Evolutionary conservation across 495 filamentous ascomycete genomes (phyloP), one percentile per base, ranked within the genome.

Genomic region (Penicillium taxi): DNA sequence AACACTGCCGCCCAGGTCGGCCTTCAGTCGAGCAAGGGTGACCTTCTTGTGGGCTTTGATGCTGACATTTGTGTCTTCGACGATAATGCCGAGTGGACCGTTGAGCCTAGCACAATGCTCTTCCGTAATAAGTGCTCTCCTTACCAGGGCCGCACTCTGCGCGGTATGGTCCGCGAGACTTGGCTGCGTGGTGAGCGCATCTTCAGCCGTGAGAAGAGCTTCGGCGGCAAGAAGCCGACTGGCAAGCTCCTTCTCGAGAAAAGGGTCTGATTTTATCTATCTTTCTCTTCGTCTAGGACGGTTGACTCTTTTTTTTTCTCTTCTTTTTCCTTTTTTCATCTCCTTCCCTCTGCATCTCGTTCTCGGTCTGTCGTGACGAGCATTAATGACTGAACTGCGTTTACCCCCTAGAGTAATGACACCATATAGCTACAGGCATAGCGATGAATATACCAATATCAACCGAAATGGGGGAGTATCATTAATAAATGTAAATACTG

Each of bases 71-170:
- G 81, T 41, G 81, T 96, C 15, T 98, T 98, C 63, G 91, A 96
- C 50, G 84, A 89, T 31, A 66, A 76, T 29, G 81, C 77, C 19
- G 73, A 73, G 48, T 98, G 88, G 73, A 73, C 77, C 25, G 76
- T 95, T 37, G 67, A 71, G 50, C 56, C 57, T 9, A 66, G 60
- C 50, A 67, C 67, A 20, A 94, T 98, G 90, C 73, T 91, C 26
- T 98, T 94, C 74, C 77, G 88, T 48, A 96, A 98, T 58, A 93
- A 94, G 59, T 85, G 86, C 66, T 85, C 78, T 16, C 91, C 91
- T 2, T 98, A 95, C 67, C 84, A 96, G 61, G 86, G 87, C 16
- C 81, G 78, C 47, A 74, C 58, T 5, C 77, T 98, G 54, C 74
- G 67, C 38, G 91, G 91, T 0, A 74, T 84, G 44, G 90, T 96